phyloP scores from a whole-genome alignment of 176 grass and related monocot species.

The Carex myosuroides region DNA sequence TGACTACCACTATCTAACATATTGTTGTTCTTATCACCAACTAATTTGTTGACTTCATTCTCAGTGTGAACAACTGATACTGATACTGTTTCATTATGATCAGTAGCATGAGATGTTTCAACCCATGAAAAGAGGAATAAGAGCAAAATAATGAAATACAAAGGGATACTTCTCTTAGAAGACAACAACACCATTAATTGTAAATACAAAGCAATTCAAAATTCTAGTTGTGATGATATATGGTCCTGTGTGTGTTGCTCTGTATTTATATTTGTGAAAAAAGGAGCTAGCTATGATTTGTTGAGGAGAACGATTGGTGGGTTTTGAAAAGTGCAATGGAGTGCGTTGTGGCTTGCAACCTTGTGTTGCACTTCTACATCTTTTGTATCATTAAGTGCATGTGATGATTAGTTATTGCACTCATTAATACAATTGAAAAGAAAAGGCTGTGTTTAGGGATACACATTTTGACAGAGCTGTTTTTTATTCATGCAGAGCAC shows the following conservation, averaged over 20 bases:
- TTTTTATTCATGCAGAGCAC: no score
- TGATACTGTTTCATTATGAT: not conserved
- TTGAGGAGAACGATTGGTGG: not conserved
- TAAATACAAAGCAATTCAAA: not conserved
- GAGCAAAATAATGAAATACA: not conserved
- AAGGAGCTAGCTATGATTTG: slow-evolving; percentile 7
- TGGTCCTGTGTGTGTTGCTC: not conserved
- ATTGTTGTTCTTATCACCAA: not conserved
- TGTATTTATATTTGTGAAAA: slow-evolving; percentile 19
- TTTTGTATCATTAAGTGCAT: not conserved
- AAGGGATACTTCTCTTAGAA: not conserved
- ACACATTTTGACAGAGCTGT: no score
- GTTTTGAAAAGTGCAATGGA: slow-evolving; percentile 17
- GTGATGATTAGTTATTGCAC: not conserved
- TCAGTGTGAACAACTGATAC: not conserved
- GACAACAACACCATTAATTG: not conserved
- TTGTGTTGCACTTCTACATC: slow-evolving; percentile 23
- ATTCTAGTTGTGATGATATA: not conserved
- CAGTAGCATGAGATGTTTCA: not conserved
- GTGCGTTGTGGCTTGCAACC: not conserved
- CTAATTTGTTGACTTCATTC: not conserved
- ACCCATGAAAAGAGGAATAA: not conserved
- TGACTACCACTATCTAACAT: not conserved
- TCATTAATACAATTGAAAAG: no score
- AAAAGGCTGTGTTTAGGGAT: no score